Conservation (phyloP, 1,139 yeast species). For the Hemisphaericaspora subhashii region DNA sequence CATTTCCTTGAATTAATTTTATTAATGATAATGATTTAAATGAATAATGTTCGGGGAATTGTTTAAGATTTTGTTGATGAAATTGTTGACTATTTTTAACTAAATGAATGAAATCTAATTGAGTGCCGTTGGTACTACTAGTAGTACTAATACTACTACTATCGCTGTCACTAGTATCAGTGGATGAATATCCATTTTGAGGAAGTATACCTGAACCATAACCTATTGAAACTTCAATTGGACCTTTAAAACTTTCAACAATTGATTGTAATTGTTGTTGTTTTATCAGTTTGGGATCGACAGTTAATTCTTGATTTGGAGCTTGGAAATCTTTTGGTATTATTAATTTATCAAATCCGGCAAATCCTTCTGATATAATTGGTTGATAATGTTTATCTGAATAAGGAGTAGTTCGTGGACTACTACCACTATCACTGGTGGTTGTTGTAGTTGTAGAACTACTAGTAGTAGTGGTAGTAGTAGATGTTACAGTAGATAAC, state of each 20-base stretch:
- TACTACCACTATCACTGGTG: no score
- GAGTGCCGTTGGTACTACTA: no score
- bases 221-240: slow-evolving; percentile 67
- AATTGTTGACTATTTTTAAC: slow-evolving; percentile 74
- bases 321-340: slow-evolving; percentile 27
- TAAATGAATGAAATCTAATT: slow-evolving; percentile 84
- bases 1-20: slow-evolving; percentile 67
- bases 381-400: slow-evolving; percentile 30
- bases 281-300: slow-evolving; percentile 18
- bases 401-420: slow-evolving; percentile 25
- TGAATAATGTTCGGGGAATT: slow-evolving; percentile 76
- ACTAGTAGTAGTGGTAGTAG: slow-evolving; percentile 2
- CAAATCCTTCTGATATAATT: slow-evolving; percentile 28
- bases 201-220: slow-evolving; percentile 94
- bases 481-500: not conserved
- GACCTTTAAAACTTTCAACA: slow-evolving; percentile 61
- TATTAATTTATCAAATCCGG: slow-evolving; percentile 26
- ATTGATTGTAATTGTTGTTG: slow-evolving; percentile 47
- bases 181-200: slow-evolving; percentile 55
- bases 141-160: no score
- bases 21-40: slow-evolving; percentile 62
- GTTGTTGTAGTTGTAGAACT: slow-evolving; percentile 5
- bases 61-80: slow-evolving; percentile 69
- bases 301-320: slow-evolving; percentile 52
- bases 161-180: no score